Evolutionary conservation across 305 asterid species (phyloP), one percentile per base, ranked within the genome.

Genomic region (Coffea humblotiana): DNA sequence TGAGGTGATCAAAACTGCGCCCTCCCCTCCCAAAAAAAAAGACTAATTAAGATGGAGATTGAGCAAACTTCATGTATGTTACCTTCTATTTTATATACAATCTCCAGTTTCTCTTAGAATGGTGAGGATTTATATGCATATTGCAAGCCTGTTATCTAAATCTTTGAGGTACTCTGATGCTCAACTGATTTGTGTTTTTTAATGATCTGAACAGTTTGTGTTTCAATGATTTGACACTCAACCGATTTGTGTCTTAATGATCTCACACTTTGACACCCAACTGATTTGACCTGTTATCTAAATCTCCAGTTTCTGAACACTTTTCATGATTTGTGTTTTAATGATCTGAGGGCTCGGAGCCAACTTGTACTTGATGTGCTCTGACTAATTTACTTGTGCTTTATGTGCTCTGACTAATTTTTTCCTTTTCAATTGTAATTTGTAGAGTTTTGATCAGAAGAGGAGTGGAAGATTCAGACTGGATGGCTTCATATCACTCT

Each of bases 381-480:
- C 5, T 19, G 35, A 56, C 61, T 56, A 3, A 51, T 51, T 61
- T 61, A 21, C 2, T 61, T 61, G 67, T 61, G 32, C 32, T 23
- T 61, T 14, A 61, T 23, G 14, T 61, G 67, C 67, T 23, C 68
- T 56, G 23, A 54, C 64, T 78, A 78, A 79, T 79, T 19, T 80
- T 48, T 63, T 65, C 63, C 51, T 29, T 58, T 58, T 85, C 68
- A 29, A 37, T 79, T 75, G 75, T 77, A 45, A 18, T 47, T 11
- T 88, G 68, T 90, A 93, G 97, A 91, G 97, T 85, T 93, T 93
- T 87, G 97, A 93, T 88, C 83, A 85, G 78, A 85, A 91, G 23
- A 91, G 85, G 84, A 88, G 84, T 60, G 97, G 97, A 73, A 89
- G 87, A 79, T 91, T 93, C 89, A 92, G 83, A 76, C 97, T 91